Base-by-base conservation (phyloP, 345 rosid species). In the Turnera subulata region DNA sequence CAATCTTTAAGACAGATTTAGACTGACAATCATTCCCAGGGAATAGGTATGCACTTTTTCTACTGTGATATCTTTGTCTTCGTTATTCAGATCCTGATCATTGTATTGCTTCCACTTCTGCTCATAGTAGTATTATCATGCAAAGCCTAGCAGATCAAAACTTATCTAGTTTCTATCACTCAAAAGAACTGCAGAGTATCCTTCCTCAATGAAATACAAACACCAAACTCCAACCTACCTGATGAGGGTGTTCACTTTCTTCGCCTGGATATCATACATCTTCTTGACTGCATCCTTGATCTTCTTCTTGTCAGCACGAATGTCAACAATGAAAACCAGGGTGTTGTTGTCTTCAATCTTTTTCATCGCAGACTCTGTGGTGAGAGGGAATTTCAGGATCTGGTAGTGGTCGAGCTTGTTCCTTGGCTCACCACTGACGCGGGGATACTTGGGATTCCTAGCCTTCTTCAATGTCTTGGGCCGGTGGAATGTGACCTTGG, bases 341-440 rank as follows among this genome's bases (percentile, higher is more conserved):
- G 99, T 93, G 76, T 86, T 93, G 81, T 87, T 89, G 57, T 93
- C 97, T 38, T 93, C 97, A 51, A 89, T 93, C 78, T 89, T 93
- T 69, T 89, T 89, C 97, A 93, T 93, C 0, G 99, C 97, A 1
- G 90, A 83, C 63, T 92, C 96, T 0, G 99, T 93, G 15, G 97
- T 93, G 64, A 93, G 88, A 11, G 97, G 99, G 60, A 67, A 87
- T 72, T 93, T 87, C 56, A 93, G 84, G 57, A 93, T 93, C 72
- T 80, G 88, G 72, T 89, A 93, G 2, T 89, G 97, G 35, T 89
- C 99, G 4, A 93, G 80, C 84, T 93, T 93, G 72, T 93, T 84
- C 77, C 99, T 89, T 0, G 86, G 85, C 4, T 94, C 65, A n/a
- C 94, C 99, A 42, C 96, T 84, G 50, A 82, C 71, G 47, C 88